Evolutionary conservation across 225 moss, liverwort and hornwort genomes (phyloP).

Genomic region (Marchantia polymorpha): DNA sequence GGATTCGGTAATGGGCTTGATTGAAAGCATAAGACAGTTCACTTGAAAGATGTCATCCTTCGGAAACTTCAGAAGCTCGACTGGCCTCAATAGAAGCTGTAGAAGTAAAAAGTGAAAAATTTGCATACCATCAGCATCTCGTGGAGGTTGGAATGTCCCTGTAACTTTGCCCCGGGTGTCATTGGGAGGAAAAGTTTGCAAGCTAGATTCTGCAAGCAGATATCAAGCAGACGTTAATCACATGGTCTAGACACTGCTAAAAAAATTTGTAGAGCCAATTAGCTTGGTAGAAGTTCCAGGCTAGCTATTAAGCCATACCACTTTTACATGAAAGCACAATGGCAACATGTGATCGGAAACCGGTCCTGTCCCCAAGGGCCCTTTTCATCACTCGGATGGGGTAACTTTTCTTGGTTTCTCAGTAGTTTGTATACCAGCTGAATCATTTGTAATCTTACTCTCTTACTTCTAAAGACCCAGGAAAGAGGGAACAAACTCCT

Average conservation of each 20-base stretch:
- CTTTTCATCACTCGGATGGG: neutral
- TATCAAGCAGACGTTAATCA: slow-evolving; percentile 6
- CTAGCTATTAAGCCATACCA: neutral
- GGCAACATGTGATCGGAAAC: neutral
- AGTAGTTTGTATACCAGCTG: neutral
- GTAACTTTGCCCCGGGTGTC: slow-evolving; percentile 69
- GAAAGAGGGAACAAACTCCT: neutral
- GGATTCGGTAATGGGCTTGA: too few species aligned
- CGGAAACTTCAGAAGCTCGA: neutral
- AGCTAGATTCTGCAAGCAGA: slow-evolving; percentile 76
- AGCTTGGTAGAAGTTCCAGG: neutral
- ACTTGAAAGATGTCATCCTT: neutral
- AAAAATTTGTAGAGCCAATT: neutral
- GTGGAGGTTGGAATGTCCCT: slow-evolving; percentile 84
- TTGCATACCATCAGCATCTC: slow-evolving; percentile 85
- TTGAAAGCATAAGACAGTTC: neutral
- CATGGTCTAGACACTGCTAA: neutral
- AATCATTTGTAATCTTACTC: neutral
- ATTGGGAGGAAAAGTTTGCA: slow-evolving; percentile 94
- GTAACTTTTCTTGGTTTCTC: neutral
- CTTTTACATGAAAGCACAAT: neutral
- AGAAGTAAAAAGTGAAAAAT: neutral
- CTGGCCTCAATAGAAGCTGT: neutral
- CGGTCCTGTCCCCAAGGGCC: neutral
- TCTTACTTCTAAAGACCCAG: neutral